Evolutionary conservation across 805 yeast species (phyloP), one percentile per base, ranked within the genome.

Genomic region (Suhomyces prunicola): DNA sequence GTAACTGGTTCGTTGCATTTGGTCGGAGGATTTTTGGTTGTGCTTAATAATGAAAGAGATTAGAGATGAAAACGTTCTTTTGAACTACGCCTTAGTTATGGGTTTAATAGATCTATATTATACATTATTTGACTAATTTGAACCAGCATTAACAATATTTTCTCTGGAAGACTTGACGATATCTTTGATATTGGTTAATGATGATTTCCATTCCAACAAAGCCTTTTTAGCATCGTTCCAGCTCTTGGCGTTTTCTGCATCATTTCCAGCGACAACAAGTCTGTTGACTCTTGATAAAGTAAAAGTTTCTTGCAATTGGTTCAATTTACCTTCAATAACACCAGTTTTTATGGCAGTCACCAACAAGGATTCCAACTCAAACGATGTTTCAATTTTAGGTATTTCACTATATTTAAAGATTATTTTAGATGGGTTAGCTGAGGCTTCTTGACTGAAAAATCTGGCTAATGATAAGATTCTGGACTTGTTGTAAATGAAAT

Each of bases 1-100:
- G 97, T 91, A 0, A 88, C 96, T 54, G 99, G 99, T 0, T 91
- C 97, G 5, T 75, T 94, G 58, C 97, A 93, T 67, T 74, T 96
- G 53, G 96, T 94, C 9, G 99, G 99, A 15, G 99, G 98, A 0
- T 81, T 94, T 53, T 71, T 94, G 39, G 91, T 90, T 2, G 97
- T 92, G 5, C 71, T 90, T 44, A 97, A 93, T 51, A 68, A 69
- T 24, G 69, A 70, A 46, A 68, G 56, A 51, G 69, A 68, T 48
- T 68, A 60, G 53, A 41, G 24, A 39, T 39, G n/a, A 19, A 19
- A 3, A 33, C 8, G 5, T 39, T 39, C 5, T 39, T 19, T 19
- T 9, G n/a, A 39, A 19, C 23, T 39, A 19, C 22, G 42, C 23
- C 42, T 39, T 39, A 39, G 23, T 39, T 39, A 39, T 39, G 42